Base-by-base conservation (phyloP, 2,329 filamentous ascomycete species). In the Xylaria sp. region DNA sequence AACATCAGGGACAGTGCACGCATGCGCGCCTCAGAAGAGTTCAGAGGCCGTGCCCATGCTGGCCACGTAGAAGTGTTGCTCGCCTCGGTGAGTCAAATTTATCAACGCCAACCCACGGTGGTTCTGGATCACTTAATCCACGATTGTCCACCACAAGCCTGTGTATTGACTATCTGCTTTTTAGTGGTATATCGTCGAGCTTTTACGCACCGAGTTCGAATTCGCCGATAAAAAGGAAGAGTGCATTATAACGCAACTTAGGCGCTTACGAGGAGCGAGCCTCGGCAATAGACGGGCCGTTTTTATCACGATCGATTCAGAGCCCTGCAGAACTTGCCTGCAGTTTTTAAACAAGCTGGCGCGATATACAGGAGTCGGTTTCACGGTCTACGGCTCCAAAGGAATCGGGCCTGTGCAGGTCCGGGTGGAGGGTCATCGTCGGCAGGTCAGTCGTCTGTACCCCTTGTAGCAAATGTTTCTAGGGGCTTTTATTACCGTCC, bases 11-110 rank as follows among this genome's bases (percentile, higher is more conserved):
- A 77, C 9, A 76, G 73, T 15, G 66, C 70, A 1, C 9, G 44
- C 1, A 20, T 15, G 1, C 56, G 54, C 1, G 44, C 66, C 0
- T 41, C 65, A 1, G 70, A 72, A 0, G 67, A 69, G 50, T 72
- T 74, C 8, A n/a, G 67, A 0, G 76, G 76, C 0, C 69, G 76
- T 1, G 74, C 73, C 0, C 73, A 75, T 41, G 74, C 76, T 0
- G 74, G 75, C 4, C 76, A 78, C 12, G 74, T 76, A 0, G 76
- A 78, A 28, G 70, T 77, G 1, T 50, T 76, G 1, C 63, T 77
- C 0, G 72, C 72, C 1, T 62, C 58, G 0, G 71, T 75, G 73
- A 60, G 70, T 65, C 3, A 13, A 71, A 2, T 58, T 65, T 28
- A 4, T 28, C 28, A 28, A 28, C 28, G 28, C 28, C 3, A 28